Evolutionary conservation across 352 stramenopile species (phyloP), one percentile per base, ranked within the genome.

Genomic region (Peronosclerospora sorghi): DNA sequence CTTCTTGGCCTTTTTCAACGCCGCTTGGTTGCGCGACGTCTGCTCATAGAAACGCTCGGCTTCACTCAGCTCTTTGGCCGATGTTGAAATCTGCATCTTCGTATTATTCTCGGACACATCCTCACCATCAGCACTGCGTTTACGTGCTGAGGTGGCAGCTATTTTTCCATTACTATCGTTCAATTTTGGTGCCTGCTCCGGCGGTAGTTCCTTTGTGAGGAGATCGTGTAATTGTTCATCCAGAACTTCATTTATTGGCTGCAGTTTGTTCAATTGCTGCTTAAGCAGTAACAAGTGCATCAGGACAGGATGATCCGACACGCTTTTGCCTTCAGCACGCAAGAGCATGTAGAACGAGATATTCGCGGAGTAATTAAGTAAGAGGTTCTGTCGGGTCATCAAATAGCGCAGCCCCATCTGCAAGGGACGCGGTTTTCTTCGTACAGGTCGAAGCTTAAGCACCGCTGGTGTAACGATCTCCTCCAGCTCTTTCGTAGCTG

Each of bases 271-370:
- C 48, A 92, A 62, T 41, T 89, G 73, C 32, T 86, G 84, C 59
- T 86, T 86, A 26, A 89, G 45, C 15, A 63, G 34, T 34, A 92
- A 58, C 45, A 92, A 58, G 23, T 92, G 79, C 57, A 73, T 60
- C 27, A 92, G 44, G 26, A 92, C 79, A 1, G 76, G 79, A 35
- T 92, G 79, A 48, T 92, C 66, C 20, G 57, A 59, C 13, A 92
- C 73, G 41, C 60, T 77, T 54, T 92, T 92, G 30, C 79, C 79
- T 51, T 92, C 73, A 0, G 78, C 71, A 34, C 75, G 74, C 45
- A 87, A 50, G 30, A 90, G 51, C 55, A 93, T 46, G 55, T 93
- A 93, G 48, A 93, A 90, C 35, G 73, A 85, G 39, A 90, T 93
- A 58, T 90, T 93, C 28, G 69, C 57, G 18, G 74, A 63, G 62